phyloP scores from a whole-genome alignment of 2,329 filamentous ascomycete genomes.

The Diatrype stigma region DNA sequence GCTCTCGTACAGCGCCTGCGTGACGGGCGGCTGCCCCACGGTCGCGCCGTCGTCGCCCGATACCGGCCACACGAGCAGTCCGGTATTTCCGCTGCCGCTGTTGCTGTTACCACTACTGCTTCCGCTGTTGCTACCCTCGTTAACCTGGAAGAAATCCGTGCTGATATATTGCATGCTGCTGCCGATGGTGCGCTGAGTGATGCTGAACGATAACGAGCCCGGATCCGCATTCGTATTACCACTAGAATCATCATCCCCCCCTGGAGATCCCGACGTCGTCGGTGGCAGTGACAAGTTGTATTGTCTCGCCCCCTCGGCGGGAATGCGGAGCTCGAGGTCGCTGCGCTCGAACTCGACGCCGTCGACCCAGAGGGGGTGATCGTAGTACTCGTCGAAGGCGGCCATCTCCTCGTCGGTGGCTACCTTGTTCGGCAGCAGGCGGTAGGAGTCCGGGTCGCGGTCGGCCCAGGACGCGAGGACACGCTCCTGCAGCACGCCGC shows the following conservation, averaged over 20 bases:
- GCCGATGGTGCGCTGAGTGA: slow-evolving; percentile 10
- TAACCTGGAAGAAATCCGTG: slow-evolving; percentile 4
- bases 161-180: slow-evolving; percentile 10
- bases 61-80: slow-evolving; percentile 5
- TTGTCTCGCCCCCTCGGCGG: background rate
- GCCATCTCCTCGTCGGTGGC: background rate
- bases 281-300: slow-evolving; percentile 2
- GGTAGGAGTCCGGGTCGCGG: slow-evolving; percentile 7
- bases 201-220: background rate
- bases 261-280: no score
- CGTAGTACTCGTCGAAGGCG: slow-evolving; percentile 10
- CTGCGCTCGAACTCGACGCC: slow-evolving; percentile 2
- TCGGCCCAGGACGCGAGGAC: slow-evolving; percentile 10
- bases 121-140: background rate
- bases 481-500: slow-evolving; percentile 4
- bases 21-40: background rate
- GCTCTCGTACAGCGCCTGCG: slow-evolving; percentile 11
- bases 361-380: slow-evolving; percentile 6
- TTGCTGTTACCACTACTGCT: background rate
- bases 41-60: background rate
- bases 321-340: slow-evolving; percentile 9
- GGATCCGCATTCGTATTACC: no score
- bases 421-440: background rate
- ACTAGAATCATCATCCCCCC: background rate
- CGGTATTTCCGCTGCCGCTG: background rate